A percentile compares a stretch with the other conserved stretches of the same genome.
Evolutionary conservation across 2,329 filamentous ascomycete species (phyloP).

Genomic region (Basipetospora chlamydospora): DNA sequence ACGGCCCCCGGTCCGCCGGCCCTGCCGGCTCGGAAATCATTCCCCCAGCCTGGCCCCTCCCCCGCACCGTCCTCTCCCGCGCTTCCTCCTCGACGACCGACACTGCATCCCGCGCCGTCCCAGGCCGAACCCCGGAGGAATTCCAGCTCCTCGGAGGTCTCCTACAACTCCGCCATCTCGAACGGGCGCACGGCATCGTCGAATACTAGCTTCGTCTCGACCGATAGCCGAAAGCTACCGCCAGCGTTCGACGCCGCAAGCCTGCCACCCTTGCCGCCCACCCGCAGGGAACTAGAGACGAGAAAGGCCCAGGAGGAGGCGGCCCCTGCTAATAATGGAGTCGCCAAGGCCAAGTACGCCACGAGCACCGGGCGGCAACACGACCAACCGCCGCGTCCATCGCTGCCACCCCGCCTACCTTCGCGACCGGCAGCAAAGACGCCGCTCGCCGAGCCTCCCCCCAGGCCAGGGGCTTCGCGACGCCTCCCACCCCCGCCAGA

Average conservation of each 20-base stretch:
- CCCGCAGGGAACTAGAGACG: slow-evolving; percentile 37
- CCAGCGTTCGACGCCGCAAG: slow-evolving; percentile 41
- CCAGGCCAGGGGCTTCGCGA: slow-evolving; percentile 11
- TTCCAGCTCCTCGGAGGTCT: slow-evolving; percentile 44
- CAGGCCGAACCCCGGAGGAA: slow-evolving; percentile 26
- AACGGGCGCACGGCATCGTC: slow-evolving; percentile 28
- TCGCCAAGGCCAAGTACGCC: slow-evolving; percentile 35
- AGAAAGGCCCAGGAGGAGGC: slow-evolving; percentile 9
- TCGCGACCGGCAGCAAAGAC: slow-evolving; percentile 2
- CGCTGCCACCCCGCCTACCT: slow-evolving; percentile 2
- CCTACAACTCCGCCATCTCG: slow-evolving; percentile 38
- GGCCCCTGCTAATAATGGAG: slow-evolving; percentile 15
- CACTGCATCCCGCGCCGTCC: slow-evolving; percentile 1
- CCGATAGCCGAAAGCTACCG: slow-evolving; percentile 36
- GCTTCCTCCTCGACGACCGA: slow-evolving; percentile 2
- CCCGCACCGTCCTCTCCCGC: neutral
- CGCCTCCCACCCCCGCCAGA: slow-evolving; percentile 23
- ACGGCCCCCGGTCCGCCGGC: neutral
- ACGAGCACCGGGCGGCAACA: slow-evolving; percentile 31
- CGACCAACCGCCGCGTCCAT: neutral
- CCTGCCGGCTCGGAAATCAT: neutral
- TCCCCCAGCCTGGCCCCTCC: neutral
- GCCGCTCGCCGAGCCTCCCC: too few relatives aligned
- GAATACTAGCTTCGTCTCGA: slow-evolving; percentile 31
- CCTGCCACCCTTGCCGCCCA: slow-evolving; percentile 42